Evolutionary conservation across 345 rosid species (phyloP), one percentile per base, ranked within the genome.

Genomic region (Linum tenue): DNA sequence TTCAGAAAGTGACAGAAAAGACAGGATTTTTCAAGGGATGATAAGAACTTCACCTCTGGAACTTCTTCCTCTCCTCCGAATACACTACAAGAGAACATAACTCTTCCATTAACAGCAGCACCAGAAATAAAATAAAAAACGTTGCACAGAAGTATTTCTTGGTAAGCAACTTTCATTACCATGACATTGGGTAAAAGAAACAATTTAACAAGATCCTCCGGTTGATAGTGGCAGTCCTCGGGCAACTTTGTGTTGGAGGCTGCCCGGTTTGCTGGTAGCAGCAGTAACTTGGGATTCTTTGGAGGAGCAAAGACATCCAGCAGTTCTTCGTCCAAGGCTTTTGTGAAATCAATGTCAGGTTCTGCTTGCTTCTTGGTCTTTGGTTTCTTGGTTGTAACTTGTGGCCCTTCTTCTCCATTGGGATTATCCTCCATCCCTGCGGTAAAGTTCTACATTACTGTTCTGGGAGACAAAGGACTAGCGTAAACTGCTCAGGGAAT

Each of bases 151-250:
- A 53, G 41, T 15, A 63, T 56, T 39, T 39, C 22, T n/a, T 12
- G 7, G 39, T 11, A 37, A 39, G 14, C 64, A 62, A 17, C 60
- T 69, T 66, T 48, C 56, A 68, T 72, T 90, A 92, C 99, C 97
- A 81, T 80, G 50, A 78, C 73, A 67, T 86, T 78, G 7, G 99
- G 97, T 40, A 88, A 80, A 72, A 90, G 87, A 76, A 94, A 94
- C 59, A 94, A 76, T 76, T 90, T 94, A 65, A 88, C 85, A 62
- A 94, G 89, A 76, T 81, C 72, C 80, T 94, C 99, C 39, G 97
- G 99, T 74, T 88, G 97, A 76, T 86, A 94, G 76, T 94, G 99
- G 70, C 97, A 88, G 83, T 94, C 97, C 82, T 90, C 97, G 17
- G 99, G 99, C 61, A 94, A 82, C 67, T 70, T 86, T 56, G 86